A percentile compares a stretch with the other conserved stretches of the same genome.
phyloP scores from a whole-genome alignment of 2,329 filamentous ascomycete species.

The Diaporthe vexans region DNA sequence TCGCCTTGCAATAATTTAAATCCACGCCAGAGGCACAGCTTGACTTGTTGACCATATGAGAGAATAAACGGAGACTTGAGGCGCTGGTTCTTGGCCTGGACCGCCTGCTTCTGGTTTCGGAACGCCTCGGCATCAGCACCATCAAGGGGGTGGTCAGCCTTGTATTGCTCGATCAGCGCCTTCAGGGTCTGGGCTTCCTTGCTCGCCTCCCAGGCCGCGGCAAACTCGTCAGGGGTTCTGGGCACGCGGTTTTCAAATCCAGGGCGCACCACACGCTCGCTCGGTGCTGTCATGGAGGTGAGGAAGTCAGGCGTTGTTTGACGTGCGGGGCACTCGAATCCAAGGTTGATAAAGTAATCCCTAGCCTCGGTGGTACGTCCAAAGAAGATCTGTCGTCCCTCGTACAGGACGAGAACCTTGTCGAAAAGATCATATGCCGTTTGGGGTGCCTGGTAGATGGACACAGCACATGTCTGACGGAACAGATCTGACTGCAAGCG shows the following conservation, averaged over 20 bases:
- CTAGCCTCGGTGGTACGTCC: constrained; percentile 72
- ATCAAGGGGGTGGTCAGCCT: constrained; percentile 64
- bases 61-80: constrained; percentile 85
- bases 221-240: constrained; percentile 73
- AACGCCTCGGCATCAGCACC: constrained; percentile 69
- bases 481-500: constrained; percentile 77
- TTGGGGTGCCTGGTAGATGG: constrained; percentile 80
- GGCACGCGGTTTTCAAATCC: constrained; percentile 70
- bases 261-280: constrained; percentile 67
- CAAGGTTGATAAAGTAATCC: constrained; percentile 76
- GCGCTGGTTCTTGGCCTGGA: constrained; percentile 72
- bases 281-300: constrained; percentile 76
- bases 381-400: constrained; percentile 74
- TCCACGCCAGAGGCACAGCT: constrained; percentile 85
- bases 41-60: constrained; percentile 80
- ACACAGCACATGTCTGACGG: constrained; percentile 75
- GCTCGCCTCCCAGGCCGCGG: constrained; percentile 69
- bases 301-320: constrained; percentile 82
- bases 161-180: constrained; percentile 69
- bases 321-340: constrained; percentile 76
- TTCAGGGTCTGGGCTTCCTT: constrained; percentile 64
- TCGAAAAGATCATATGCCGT: constrained; percentile 75
- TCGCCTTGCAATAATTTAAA: constrained; percentile 84
- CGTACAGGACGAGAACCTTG: constrained; percentile 71
- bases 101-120: constrained; percentile 65